Evolutionary conservation across 768 basidiomycete species (phyloP).

Genomic region (Podaxis rugospora): DNA sequence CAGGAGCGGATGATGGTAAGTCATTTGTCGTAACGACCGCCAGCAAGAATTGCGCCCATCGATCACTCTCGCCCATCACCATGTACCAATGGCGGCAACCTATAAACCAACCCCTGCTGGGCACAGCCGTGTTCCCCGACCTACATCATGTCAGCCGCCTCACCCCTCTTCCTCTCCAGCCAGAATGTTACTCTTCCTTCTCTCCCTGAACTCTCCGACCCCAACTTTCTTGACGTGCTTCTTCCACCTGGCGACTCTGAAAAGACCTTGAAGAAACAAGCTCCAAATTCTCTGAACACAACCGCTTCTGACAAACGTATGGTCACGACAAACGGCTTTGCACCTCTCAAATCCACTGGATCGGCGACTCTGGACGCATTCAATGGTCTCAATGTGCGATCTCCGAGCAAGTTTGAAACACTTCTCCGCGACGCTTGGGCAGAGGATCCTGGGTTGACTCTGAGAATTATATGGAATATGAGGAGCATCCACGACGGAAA

Average conservation of each 20-base stretch:
- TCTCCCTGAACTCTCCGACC: conserved; percentile 54
- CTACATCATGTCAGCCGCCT: background rate
- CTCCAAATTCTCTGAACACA: conserved; percentile 47
- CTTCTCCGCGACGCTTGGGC: conserved; percentile 49
- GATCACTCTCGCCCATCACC: background rate
- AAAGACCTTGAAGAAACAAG: conserved; percentile 21
- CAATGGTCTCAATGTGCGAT: conserved; percentile 28
- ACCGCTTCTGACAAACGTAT: conserved; percentile 40
- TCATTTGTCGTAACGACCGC: no score
- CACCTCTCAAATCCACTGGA: conserved; percentile 46
- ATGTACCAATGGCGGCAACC: background rate
- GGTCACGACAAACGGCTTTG: conserved; percentile 45
- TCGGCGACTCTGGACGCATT: conserved; percentile 57
- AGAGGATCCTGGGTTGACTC: conserved; percentile 50
- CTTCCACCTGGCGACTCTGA: conserved; percentile 23
- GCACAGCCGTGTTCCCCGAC: background rate
- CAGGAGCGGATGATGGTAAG: no score
- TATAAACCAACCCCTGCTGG: background rate
- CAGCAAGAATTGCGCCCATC: background rate
- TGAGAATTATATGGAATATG: conserved; percentile 63
- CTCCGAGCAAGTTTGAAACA: conserved; percentile 22
- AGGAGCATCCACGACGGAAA: conserved; percentile 72
- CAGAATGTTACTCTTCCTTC: conserved; percentile 50
- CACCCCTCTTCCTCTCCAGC: conserved; percentile 16
- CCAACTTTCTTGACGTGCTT: conserved; percentile 53